A percentile compares a stretch with the other conserved stretches of the same genome.
phyloP scores from a whole-genome alignment of 1,284 basidiomycete genomes.

The Coniophora puteana region DNA sequence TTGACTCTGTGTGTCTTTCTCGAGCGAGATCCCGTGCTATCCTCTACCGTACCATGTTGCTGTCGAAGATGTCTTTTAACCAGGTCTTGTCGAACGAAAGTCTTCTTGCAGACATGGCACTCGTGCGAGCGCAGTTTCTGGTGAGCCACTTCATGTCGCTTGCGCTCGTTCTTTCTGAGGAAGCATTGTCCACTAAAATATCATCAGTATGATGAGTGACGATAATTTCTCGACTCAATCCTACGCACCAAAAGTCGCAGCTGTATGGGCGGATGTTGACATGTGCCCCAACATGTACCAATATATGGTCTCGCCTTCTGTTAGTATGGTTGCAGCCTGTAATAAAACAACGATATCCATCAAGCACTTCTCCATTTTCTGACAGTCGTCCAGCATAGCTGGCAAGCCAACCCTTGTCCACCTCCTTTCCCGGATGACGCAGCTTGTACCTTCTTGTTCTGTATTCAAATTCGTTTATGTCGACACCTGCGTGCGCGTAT shows the following conservation, averaged over 20 bases:
- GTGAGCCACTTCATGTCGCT: constrained; percentile 65
- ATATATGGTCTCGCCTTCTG: constrained; percentile 66
- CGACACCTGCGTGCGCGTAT: constrained; percentile 58
- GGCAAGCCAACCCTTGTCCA: constrained; percentile 60
- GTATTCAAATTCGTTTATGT: constrained; percentile 45
- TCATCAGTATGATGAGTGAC: constrained; percentile 7
- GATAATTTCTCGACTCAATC: constrained; percentile 1
- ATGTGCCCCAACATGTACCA: constrained; percentile 68
- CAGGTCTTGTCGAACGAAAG: constrained; percentile 62
- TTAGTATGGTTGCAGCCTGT: constrained; percentile 58
- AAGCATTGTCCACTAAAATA: constrained; percentile 51
- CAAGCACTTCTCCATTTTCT: constrained; percentile 46
- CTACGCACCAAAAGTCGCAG: constrained; percentile 52
- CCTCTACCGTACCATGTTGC: constrained; percentile 40
- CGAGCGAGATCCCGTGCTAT: no score
- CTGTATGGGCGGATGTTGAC: constrained; percentile 62
- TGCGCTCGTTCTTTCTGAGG: constrained; percentile 70
- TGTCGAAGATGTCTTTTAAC: constrained; percentile 58
- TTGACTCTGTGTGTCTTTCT: no score
- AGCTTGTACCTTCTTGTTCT: constrained; percentile 50
- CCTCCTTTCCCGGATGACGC: constrained; percentile 48
- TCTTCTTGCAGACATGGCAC: constrained; percentile 50
- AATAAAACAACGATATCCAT: constrained; percentile 65
- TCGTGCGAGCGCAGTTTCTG: constrained; percentile 51
- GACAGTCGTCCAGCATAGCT: constrained; percentile 64